These are phyloP conservation scores for Penicillium dipodomyicola DNA, from an alignment of 495 filamentous ascomycete species.

Conservation along the genomic window DNA sequence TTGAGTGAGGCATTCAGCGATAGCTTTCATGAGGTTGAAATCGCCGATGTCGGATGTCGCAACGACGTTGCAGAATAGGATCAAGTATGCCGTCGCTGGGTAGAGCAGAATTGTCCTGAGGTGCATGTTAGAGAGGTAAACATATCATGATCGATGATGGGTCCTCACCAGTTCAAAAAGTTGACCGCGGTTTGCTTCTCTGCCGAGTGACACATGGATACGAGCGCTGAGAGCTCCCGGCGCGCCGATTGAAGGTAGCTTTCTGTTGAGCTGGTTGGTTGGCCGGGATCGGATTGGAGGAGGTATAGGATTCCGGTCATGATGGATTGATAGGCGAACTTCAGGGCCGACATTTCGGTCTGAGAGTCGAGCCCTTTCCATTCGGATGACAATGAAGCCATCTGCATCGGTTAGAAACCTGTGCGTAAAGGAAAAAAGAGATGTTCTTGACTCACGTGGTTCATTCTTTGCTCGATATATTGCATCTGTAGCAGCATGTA, in stretches of 20 bases:
- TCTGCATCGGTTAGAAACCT: conserved; percentile 3
- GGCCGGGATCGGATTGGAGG: conserved; percentile 4
- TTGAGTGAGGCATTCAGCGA: conserved; percentile 16
- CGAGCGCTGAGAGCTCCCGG: conserved; percentile 18
- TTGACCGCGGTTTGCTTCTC: conserved; percentile 21
- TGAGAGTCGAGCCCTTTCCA: conserved; percentile 23
- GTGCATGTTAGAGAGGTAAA: neutral
- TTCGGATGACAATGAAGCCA: conserved; percentile 9
- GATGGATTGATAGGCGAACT: conserved; percentile 26
- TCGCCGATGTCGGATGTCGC: conserved; percentile 20
- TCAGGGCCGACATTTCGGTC: conserved; percentile 22
- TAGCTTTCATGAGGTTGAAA: conserved; percentile 20
- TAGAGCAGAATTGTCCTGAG: conserved; percentile 22
- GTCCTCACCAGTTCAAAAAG: conserved; percentile 24
- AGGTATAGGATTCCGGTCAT: conserved; percentile 23
- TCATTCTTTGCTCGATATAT: conserved; percentile 14
- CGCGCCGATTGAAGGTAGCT: conserved; percentile 23
- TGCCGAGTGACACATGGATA: conserved; percentile 20
- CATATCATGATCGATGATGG: neutral
- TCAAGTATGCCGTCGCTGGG: conserved; percentile 22
- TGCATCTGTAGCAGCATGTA: conserved; percentile 19
- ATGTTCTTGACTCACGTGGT: conserved; percentile 9
- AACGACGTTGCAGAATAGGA: conserved; percentile 23
- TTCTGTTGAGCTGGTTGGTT: conserved; percentile 6
- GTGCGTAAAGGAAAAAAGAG: neutral